Percentiles rank a stretch among this genome's conserved stretches.
These are phyloP conservation scores for Suillus luteus DNA, from an alignment of 768 basidiomycete genomes.

Conservation along the genomic window DNA sequence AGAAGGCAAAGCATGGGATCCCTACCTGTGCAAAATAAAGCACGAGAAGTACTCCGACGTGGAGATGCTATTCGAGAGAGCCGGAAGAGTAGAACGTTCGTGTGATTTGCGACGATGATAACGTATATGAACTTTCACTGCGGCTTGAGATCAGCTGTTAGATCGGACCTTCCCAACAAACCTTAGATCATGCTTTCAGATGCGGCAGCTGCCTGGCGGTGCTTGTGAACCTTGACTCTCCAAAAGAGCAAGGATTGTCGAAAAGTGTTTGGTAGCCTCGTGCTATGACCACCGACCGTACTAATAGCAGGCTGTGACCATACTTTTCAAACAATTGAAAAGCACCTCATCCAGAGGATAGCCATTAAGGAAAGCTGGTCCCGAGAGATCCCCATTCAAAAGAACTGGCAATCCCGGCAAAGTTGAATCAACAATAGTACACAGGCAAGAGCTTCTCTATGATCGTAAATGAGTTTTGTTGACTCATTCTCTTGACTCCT, in stretches of 20 bases:
- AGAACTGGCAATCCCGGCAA: slow-evolving; percentile 19
- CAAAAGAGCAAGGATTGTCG: slow-evolving; percentile 9
- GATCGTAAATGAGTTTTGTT: slow-evolving; percentile 21
- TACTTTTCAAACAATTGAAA: slow-evolving; percentile 16
- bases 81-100: slow-evolving; percentile 1
- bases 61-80: slow-evolving; percentile 21
- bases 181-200: slow-evolving; percentile 29
- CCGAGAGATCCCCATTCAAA: slow-evolving; percentile 24
- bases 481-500: slow-evolving; percentile 19
- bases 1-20: slow-evolving; percentile 24
- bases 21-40: slow-evolving; percentile 18
- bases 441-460: slow-evolving; percentile 24
- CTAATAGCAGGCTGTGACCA: not conserved
- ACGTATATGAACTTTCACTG: not conserved
- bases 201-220: not conserved
- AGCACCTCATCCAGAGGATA: slow-evolving; percentile 28
- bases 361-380: slow-evolving; percentile 33
- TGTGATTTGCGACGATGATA: slow-evolving; percentile 6
- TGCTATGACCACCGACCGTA: slow-evolving; percentile 31
- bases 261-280: slow-evolving; percentile 19
- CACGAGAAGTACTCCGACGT: slow-evolving; percentile 34
- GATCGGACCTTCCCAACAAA: slow-evolving; percentile 36
- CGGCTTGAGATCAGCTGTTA: slow-evolving; percentile 23
- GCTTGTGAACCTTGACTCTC: slow-evolving; percentile 6
- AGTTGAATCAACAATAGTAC: slow-evolving; percentile 33